A percentile compares a stretch with the other conserved stretches of the same genome.
Evolutionary conservation across 1,284 basidiomycete species (phyloP).

Genomic region (Pyrrhoderma noxium): DNA sequence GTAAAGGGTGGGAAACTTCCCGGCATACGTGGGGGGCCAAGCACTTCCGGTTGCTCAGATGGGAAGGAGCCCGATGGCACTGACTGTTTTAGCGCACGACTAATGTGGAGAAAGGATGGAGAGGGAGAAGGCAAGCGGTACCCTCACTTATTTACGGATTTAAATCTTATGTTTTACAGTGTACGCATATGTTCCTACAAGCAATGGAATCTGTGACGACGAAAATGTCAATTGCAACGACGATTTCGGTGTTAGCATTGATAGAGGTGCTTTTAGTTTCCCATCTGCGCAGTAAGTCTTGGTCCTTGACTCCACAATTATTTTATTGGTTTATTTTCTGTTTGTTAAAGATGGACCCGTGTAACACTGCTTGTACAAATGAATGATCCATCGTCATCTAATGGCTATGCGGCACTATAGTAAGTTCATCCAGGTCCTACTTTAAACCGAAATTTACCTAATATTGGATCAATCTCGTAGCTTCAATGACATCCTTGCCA

Average conservation of each 20-base stretch:
- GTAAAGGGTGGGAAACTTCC: conserved; percentile 44
- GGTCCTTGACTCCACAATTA: background rate
- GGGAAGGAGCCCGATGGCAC: conserved; percentile 33
- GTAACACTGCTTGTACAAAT: conserved; percentile 51
- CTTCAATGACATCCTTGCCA: conserved; percentile 46
- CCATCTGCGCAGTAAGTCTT: conserved; percentile 44
- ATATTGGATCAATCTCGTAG: conserved; percentile 27
- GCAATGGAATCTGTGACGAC: conserved; percentile 32
- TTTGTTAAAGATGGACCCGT: conserved; percentile 43
- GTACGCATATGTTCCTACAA: conserved; percentile 54
- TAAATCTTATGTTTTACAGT: conserved; percentile 31
- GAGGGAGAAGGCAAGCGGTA: conserved; percentile 33
- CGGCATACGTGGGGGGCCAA: conserved; percentile 37
- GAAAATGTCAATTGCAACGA: conserved; percentile 31
- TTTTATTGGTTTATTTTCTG: background rate
- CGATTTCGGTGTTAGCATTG: conserved; percentile 37
- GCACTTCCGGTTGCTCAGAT: conserved; percentile 34
- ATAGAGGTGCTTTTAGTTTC: conserved; percentile 34
- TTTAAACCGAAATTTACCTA: background rate
- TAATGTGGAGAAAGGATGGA: conserved; percentile 40
- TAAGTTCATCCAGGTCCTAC: conserved; percentile 25
- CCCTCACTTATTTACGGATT: conserved; percentile 9
- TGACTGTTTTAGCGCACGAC: conserved; percentile 39
- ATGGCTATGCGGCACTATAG: conserved; percentile 53
- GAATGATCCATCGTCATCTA: conserved; percentile 49